Conservation (phyloP, 345 rosid species). For the Heritiera littoralis region DNA sequence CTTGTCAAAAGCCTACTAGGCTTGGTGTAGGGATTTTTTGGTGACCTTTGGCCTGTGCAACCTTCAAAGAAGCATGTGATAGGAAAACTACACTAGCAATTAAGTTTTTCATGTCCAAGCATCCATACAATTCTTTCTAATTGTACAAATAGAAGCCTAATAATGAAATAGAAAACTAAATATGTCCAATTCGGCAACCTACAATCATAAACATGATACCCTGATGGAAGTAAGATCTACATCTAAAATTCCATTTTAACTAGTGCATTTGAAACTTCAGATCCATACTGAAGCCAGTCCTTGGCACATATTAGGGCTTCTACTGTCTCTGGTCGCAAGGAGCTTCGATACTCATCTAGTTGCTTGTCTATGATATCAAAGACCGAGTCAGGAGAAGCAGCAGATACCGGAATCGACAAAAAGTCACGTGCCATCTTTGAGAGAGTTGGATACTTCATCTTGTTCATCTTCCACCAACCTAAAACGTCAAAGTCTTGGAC, state of each 20-base stretch:
- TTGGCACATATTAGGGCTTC: constrained; percentile 88
- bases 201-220: neutral
- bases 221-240: constrained; percentile 7
- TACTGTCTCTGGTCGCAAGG: constrained; percentile 79
- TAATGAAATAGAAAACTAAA: neutral
- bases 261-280: constrained; percentile 40
- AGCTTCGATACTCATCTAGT: constrained; percentile 70
- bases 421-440: constrained; percentile 90
- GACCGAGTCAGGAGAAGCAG: constrained; percentile 53
- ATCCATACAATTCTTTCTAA: constrained; percentile 19
- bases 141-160: constrained; percentile 25
- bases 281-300: constrained; percentile 72
- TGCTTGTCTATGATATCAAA: constrained; percentile 56
- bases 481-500: constrained; percentile 75
- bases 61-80: neutral
- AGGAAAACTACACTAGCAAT: constrained; percentile 4
- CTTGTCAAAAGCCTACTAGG: neutral
- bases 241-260: constrained; percentile 65
- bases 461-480: constrained; percentile 93
- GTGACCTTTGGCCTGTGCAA: neutral
- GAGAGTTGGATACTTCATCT: constrained; percentile 72
- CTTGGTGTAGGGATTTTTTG: neutral
- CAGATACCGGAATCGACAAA: constrained; percentile 61
- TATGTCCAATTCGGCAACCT: constrained; percentile 24
- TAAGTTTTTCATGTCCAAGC: constrained; percentile 20